Percentiles rank a stretch among this genome's conserved stretches.
Conservation (phyloP, 2,329 filamentous ascomycete genomes). For the Aspergillus sojae region DNA sequence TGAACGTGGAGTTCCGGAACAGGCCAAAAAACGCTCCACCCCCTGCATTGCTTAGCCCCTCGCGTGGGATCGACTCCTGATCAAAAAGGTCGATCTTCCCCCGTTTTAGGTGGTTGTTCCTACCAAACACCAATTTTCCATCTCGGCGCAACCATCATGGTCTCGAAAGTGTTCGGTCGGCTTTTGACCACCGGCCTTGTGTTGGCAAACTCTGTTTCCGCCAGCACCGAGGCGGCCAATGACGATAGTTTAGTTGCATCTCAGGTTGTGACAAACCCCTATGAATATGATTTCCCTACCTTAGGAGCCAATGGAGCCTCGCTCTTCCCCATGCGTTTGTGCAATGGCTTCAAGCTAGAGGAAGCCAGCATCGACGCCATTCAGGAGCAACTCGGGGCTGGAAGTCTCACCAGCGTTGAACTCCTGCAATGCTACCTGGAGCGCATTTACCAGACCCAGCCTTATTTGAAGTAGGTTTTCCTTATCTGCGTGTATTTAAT, state of each 20-base stretch:
- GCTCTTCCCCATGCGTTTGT: conserved; percentile 65
- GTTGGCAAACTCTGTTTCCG: conserved; percentile 22
- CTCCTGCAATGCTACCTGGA: conserved; percentile 65
- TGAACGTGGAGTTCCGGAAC: neutral
- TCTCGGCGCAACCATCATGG: conserved; percentile 11
- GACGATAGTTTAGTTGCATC: conserved; percentile 31
- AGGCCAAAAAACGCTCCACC: neutral
- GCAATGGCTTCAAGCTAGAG: conserved; percentile 63
- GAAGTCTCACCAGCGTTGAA: conserved; percentile 60
- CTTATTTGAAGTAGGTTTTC: conserved; percentile 62
- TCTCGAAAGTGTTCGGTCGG: conserved; percentile 17
- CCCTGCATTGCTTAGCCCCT: neutral
- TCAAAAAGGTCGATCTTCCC: conserved; percentile 7
- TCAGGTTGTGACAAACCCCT: conserved; percentile 37
- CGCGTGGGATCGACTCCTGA: conserved; percentile 13
- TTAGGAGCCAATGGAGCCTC: conserved; percentile 34
- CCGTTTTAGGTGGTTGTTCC: neutral
- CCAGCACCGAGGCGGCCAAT: neutral
- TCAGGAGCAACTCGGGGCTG: conserved; percentile 59
- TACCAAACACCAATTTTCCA: neutral
- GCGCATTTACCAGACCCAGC: conserved; percentile 63
- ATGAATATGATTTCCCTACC: conserved; percentile 42
- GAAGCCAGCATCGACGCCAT: conserved; percentile 72
- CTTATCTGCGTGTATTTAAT: neutral
- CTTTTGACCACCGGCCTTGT: conserved; percentile 23